A percentile compares a stretch with the other conserved stretches of the same genome.
These are phyloP conservation scores for Pseudonitzschia pungens DNA, from an alignment of 108 stramenopile genomes.

Conservation along the genomic window DNA sequence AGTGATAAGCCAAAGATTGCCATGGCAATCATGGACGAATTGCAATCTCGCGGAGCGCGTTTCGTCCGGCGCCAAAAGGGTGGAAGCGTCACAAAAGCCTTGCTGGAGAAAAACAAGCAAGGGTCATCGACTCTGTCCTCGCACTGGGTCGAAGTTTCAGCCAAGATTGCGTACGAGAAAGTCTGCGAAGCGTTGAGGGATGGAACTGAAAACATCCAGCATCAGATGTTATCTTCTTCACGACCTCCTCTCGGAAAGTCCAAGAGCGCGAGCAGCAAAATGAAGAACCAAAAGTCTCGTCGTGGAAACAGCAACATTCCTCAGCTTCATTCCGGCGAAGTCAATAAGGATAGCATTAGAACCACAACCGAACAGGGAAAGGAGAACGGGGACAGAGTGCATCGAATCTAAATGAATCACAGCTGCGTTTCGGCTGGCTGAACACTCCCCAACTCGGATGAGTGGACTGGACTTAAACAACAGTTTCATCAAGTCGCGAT, in stretches of 20 bases:
- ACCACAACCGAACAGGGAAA: not conserved
- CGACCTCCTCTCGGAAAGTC: not conserved
- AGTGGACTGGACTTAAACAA: too few species aligned
- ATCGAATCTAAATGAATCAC: not conserved
- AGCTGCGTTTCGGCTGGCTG: too few species aligned
- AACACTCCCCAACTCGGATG: too few species aligned
- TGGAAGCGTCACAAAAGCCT: not conserved
- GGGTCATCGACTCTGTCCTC: conserved; percentile 3
- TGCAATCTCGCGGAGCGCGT: conserved; percentile 52
- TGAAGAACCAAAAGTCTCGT: not conserved
- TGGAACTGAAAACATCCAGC: conserved; percentile 46
- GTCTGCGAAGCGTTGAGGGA: conserved; percentile 69
- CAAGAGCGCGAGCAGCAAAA: not conserved
- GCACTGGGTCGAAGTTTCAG: conserved; percentile 56
- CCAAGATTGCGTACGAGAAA: conserved; percentile 64
- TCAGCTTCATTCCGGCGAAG: not conserved
- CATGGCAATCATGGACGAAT: conserved; percentile 51
- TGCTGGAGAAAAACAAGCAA: not conserved
- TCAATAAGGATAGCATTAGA: not conserved
- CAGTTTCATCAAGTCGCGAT: too few species aligned
- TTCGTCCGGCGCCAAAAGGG: conserved; percentile 50
- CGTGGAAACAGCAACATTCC: not conserved
- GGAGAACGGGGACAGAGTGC: not conserved
- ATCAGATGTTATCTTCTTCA: conserved; percentile 16
- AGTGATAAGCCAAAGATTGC: conserved; percentile 65